Conservation (phyloP, 495 filamentous ascomycete species). For the Recurvomyces mirabilis region DNA sequence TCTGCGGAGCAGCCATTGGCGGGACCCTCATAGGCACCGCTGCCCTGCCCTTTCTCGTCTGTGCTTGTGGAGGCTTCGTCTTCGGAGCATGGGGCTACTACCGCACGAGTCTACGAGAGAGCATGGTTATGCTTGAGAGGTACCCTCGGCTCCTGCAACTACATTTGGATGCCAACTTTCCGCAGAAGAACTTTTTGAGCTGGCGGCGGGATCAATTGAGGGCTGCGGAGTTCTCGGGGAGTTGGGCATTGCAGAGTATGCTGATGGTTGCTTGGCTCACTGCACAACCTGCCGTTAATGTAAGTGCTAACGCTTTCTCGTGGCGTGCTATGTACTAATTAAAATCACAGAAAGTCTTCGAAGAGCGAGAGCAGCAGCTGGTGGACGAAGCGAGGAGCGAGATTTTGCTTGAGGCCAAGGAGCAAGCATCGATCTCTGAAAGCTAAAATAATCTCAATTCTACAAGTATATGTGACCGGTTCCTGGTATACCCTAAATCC, state of each 20-base stretch:
- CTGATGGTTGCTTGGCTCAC: neutral
- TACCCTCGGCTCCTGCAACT: neutral
- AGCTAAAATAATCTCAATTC: too few species aligned
- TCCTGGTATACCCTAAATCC: too few species aligned
- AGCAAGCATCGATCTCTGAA: too few species aligned
- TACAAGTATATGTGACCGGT: too few species aligned
- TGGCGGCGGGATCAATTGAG: constrained; percentile 5
- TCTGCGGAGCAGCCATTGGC: neutral
- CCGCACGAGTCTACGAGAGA: neutral
- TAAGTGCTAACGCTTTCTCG: neutral
- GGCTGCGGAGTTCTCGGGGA: neutral
- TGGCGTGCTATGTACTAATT: neutral
- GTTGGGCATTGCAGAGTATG: constrained; percentile 7
- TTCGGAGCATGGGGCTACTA: constrained; percentile 4
- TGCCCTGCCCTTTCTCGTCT: constrained; percentile 4
- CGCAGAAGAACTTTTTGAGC: neutral
- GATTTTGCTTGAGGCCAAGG: too few species aligned
- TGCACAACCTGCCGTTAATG: constrained; percentile 7
- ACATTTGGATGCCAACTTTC: constrained; percentile 7
- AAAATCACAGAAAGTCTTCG: neutral
- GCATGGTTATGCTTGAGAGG: constrained; percentile 1
- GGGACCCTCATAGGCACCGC: neutral
- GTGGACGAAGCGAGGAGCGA: constrained; percentile 1
- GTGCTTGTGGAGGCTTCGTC: constrained; percentile 1
- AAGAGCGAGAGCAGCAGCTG: neutral